A percentile compares a stretch with the other conserved stretches of the same genome.
Evolutionary conservation across 805 yeast genomes (phyloP).

Genomic region (Phaffomyces opuntiae): DNA sequence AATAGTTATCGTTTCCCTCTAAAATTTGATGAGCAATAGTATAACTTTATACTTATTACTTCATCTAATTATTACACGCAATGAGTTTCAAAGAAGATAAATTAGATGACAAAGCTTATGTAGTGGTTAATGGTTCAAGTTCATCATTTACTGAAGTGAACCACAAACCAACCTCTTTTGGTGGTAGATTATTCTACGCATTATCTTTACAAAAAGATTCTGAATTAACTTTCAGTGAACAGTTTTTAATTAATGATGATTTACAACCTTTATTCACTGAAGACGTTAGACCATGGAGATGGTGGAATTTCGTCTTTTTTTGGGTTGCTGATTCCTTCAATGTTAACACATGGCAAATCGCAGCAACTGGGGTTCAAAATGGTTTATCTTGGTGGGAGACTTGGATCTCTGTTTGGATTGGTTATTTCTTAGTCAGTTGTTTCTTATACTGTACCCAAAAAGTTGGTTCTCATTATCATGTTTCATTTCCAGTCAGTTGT

Average conservation of each 20-base stretch:
- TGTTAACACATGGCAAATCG: constrained; percentile 87
- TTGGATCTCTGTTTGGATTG: constrained; percentile 86
- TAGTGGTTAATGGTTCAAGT: constrained; percentile 9
- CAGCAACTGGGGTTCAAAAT: constrained; percentile 72
- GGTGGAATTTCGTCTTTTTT: constrained; percentile 73
- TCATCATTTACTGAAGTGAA: constrained; percentile 5
- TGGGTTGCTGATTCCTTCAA: constrained; percentile 91
- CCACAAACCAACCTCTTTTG: background rate
- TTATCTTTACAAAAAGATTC: constrained; percentile 18
- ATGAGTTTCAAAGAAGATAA: constrained; percentile 1
- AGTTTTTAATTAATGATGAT: constrained; percentile 69
- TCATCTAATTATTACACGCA: background rate
- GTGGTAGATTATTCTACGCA: constrained; percentile 8
- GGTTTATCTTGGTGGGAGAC: constrained; percentile 89
- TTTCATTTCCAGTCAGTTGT: constrained; percentile 77
- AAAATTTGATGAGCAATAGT: too few relatives aligned
- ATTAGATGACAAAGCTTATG: background rate
- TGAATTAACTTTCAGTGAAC: constrained; percentile 46
- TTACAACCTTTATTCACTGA: constrained; percentile 66
- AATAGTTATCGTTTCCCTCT: too few relatives aligned
- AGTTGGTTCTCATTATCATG: constrained; percentile 73
- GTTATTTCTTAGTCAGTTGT: constrained; percentile 62
- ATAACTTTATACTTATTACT: too few relatives aligned
- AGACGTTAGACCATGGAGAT: constrained; percentile 73
- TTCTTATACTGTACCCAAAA: constrained; percentile 70